Evolutionary conservation across 2,329 filamentous ascomycete genomes (phyloP).

Genomic region (Neofusicoccum sp.): DNA sequence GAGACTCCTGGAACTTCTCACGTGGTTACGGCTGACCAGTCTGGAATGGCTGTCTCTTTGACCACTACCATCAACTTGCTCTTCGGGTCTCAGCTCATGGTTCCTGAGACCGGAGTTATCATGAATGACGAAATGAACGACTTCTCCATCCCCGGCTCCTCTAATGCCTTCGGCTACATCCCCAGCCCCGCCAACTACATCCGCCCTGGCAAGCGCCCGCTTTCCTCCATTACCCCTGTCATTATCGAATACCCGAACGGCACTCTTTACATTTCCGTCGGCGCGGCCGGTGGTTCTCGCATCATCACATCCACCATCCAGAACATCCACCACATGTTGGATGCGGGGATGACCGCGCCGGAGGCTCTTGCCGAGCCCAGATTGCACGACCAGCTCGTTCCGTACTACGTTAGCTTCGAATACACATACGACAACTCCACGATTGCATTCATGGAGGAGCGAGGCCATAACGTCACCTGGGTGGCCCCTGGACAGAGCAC

Average conservation of each 20-base stretch:
- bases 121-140: constrained; percentile 65
- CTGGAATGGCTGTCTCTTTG: constrained; percentile 75
- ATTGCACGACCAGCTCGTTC: constrained; percentile 81
- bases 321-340: constrained; percentile 71
- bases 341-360: constrained; percentile 61
- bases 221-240: constrained; percentile 80
- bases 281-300: constrained; percentile 77
- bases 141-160: constrained; percentile 78
- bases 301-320: constrained; percentile 83
- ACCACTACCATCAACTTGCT: constrained; percentile 89
- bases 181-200: constrained; percentile 82
- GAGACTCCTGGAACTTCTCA: constrained; percentile 76
- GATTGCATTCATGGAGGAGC: constrained; percentile 61
- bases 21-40: constrained; percentile 69
- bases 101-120: constrained; percentile 80
- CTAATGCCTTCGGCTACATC: constrained; percentile 83
- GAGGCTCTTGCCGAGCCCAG: constrained; percentile 68
- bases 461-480: constrained; percentile 74
- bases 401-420: constrained; percentile 70
- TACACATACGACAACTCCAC: constrained; percentile 67
- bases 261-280: constrained; percentile 68
- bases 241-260: constrained; percentile 71
- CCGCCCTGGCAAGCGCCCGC: constrained; percentile 75
- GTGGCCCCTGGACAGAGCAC: constrained; percentile 65
- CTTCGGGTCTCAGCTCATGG: constrained; percentile 78